Evolutionary conservation across 176 grass and related monocot species (phyloP).

Genomic region (Zizania latifolia): DNA sequence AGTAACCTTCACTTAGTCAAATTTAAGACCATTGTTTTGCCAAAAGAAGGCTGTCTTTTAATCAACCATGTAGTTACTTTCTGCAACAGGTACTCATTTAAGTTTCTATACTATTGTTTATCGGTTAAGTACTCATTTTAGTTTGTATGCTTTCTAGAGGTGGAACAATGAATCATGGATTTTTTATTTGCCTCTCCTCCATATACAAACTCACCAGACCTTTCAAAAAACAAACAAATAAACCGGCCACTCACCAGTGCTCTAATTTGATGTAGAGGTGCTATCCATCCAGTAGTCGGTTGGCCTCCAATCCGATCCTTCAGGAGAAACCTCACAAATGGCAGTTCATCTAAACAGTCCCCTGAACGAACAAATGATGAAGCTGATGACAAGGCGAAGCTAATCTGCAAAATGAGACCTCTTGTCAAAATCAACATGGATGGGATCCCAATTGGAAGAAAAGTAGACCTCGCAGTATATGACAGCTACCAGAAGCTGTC

Average conservation of each 20-base stretch:
- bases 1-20: neutral
- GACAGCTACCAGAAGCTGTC: conserved; percentile 60
- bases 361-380: conserved; percentile 40
- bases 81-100: neutral
- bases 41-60: conserved; percentile 19
- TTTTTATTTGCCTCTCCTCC: neutral
- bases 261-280: conserved; percentile 41
- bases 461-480: conserved; percentile 55
- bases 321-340: conserved; percentile 71
- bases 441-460: conserved; percentile 91
- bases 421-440: conserved; percentile 99
- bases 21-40: neutral
- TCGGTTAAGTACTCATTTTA: neutral
- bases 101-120: neutral
- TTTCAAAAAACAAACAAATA: neutral
- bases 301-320: conserved; percentile 90
- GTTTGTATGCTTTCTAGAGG: neutral
- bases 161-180: neutral
- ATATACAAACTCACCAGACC: neutral
- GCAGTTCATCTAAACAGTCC: conserved; percentile 53
- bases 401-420: conserved; percentile 38
- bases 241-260: neutral
- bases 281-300: conserved; percentile 65
- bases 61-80: conserved; percentile 10
- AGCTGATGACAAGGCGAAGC: conserved; percentile 22